phyloP scores from a whole-genome alignment of 345 rosid genomes.

The Pistacia integerrima region DNA sequence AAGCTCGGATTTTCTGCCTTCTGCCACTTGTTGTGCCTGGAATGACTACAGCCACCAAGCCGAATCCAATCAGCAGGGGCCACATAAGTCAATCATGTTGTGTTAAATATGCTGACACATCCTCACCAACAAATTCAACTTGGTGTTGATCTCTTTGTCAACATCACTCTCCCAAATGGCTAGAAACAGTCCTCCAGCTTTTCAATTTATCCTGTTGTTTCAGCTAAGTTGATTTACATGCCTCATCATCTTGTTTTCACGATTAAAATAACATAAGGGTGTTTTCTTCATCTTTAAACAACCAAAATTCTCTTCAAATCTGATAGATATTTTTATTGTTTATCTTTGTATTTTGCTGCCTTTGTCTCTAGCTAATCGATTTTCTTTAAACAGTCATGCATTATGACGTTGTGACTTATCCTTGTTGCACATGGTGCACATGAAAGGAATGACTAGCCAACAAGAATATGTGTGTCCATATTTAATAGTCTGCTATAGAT shows the following conservation, averaged over 20 bases:
- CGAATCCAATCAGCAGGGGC: slow-evolving; percentile 19
- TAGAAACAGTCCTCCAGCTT: not conserved
- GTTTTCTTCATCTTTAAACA: not conserved
- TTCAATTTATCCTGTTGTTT: slow-evolving; percentile 11
- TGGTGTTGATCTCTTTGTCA: not conserved
- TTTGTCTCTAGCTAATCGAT: slow-evolving; percentile 12
- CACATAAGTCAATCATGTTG: slow-evolving; percentile 24
- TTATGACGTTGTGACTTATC: slow-evolving; percentile 1
- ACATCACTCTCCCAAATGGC: slow-evolving; percentile 6
- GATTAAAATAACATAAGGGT: slow-evolving; percentile 3
- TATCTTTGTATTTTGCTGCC: not conserved
- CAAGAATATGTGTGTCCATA: not conserved
- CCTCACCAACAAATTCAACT: not conserved
- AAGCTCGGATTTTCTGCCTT: not conserved
- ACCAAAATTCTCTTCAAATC: not conserved
- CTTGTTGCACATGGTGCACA: slow-evolving; percentile 33
- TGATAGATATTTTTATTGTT: not conserved
- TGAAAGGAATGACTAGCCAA: slow-evolving; percentile 13
- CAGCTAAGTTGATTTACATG: not conserved
- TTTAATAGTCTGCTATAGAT: not conserved
- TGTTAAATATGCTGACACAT: not conserved
- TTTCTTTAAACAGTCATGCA: not conserved
- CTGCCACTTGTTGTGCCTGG: slow-evolving; percentile 16
- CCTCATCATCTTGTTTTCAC: not conserved
- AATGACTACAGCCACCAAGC: slow-evolving; percentile 13